These are phyloP conservation scores for Rhizophagus prolifer DNA, from an alignment of 192 early-diverging fungal genomes.

Conservation along the genomic window DNA sequence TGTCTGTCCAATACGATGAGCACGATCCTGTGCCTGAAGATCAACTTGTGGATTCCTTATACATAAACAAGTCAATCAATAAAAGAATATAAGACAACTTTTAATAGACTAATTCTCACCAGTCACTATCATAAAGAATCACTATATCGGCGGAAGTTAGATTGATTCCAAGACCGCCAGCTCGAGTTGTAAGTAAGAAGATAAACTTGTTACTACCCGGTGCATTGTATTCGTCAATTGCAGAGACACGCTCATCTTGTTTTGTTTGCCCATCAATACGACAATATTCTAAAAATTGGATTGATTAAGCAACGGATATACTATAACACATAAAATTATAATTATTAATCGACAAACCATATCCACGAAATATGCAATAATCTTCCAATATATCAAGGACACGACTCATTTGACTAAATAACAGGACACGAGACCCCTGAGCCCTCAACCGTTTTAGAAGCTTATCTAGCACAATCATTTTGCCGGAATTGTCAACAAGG, in stretches of 20 bases:
- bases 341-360: slow-evolving; percentile 45
- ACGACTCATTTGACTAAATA: slow-evolving; percentile 99
- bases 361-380: slow-evolving; percentile 89
- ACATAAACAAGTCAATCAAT: background rate
- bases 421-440: slow-evolving; percentile 89
- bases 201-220: slow-evolving; percentile 91
- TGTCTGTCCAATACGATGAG: slow-evolving; percentile 98
- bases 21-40: slow-evolving; percentile 94
- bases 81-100: background rate
- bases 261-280: slow-evolving; percentile 95
- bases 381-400: slow-evolving; percentile 98
- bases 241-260: slow-evolving; percentile 88
- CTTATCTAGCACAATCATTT: slow-evolving; percentile 93
- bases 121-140: slow-evolving; percentile 95
- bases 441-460: slow-evolving; percentile 76
- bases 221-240: slow-evolving; percentile 93
- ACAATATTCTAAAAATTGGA: slow-evolving; percentile 67
- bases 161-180: slow-evolving; percentile 97
- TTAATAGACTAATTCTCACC: slow-evolving; percentile 42
- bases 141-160: slow-evolving; percentile 95
- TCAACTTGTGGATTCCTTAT: slow-evolving; percentile 80
- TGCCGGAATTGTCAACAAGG: slow-evolving; percentile 87
- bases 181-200: slow-evolving; percentile 94
- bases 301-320: background rate
- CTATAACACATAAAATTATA: no score